Percentiles rank a stretch among this genome's conserved stretches.
Evolutionary conservation across 208 protist genomes (phyloP).

Genomic region (Porcisia hertigi): DNA sequence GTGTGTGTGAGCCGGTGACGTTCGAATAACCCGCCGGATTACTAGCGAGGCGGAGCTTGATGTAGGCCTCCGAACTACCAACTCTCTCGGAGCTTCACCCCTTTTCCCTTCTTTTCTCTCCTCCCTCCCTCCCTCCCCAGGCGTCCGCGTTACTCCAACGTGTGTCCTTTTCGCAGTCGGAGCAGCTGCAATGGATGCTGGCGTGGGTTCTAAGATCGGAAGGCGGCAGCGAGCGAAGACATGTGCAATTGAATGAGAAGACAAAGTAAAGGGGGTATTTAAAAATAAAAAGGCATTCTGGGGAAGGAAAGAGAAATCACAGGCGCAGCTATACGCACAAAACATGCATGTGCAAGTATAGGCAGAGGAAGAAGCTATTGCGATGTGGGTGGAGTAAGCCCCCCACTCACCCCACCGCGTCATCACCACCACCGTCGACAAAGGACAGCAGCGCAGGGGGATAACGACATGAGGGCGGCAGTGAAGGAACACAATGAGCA

Average conservation of each 20-base stretch:
- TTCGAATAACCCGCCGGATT: too few relatives aligned
- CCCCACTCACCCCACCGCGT: not conserved
- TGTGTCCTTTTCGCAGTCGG: not conserved
- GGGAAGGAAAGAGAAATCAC: not conserved
- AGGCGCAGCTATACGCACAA: not conserved
- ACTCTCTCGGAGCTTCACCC: too few relatives aligned
- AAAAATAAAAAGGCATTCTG: too few relatives aligned
- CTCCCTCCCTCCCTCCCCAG: too few relatives aligned
- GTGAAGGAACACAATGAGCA: not conserved
- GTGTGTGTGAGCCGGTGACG: not conserved
- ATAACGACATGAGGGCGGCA: not conserved
- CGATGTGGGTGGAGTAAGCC: not conserved
- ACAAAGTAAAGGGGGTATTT: not conserved
- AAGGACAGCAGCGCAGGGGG: not conserved
- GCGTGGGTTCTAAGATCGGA: not conserved
- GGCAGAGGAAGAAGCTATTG: not conserved
- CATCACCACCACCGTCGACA: not conserved
- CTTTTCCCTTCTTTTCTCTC: too few relatives aligned
- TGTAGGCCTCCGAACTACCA: too few relatives aligned
- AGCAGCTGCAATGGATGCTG: not conserved
- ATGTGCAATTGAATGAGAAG: not conserved
- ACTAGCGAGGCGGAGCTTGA: too few relatives aligned
- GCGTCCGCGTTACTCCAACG: not conserved
- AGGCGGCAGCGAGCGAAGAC: not conserved
- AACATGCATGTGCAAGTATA: not conserved